Base-by-base conservation (phyloP, 805 yeast species). In the Dipodascopsis uninucleata region DNA sequence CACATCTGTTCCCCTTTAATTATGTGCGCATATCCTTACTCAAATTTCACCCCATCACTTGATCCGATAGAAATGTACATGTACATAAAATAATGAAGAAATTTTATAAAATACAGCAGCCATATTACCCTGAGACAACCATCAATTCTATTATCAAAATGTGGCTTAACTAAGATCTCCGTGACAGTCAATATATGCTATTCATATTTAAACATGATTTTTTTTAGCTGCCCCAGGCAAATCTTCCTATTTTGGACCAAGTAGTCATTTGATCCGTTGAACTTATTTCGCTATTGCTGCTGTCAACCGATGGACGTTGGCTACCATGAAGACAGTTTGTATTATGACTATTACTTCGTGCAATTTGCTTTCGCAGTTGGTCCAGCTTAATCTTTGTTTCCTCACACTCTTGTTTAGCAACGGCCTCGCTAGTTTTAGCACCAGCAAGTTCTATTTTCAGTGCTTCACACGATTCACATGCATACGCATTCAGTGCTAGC, bases 361-460 rank as follows among this genome's bases (percentile, higher is more conserved):
- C 16, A 23, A n/a, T 36, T 12, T 12, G 24, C 26, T 42, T 28
- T 24, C 39, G 45, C 6, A 50, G 33, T 22, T 43, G 48, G n/a
- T 52, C 55, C 3, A 57, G 28, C 36, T 44, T 39, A 35, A 50
- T 58, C 16, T 36, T 52, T 16, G 60, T 49, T 34, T 55, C 59
- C 28, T 63, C 65, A 32, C 59, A 40, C 36, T 57, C 59, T 39
- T 58, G 58, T 20, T 60, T 49, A 5, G 64, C 63, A 36, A 52
- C 45, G 4, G 58, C 63, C 39, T 63, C 67, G 31, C 45, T 47
- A 2, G 62, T 50, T 41, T 55, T 58, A 24, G 59, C 55, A 9
- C 53, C 36, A 2, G 61, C 65, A 24, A 62, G 55, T 31, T 62
- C 65, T 45, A 60, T 49, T 31, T 52, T 41, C 6, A 60, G 44